phyloP scores from a whole-genome alignment of 495 filamentous ascomycete genomes.

The Podospora appendiculata region DNA sequence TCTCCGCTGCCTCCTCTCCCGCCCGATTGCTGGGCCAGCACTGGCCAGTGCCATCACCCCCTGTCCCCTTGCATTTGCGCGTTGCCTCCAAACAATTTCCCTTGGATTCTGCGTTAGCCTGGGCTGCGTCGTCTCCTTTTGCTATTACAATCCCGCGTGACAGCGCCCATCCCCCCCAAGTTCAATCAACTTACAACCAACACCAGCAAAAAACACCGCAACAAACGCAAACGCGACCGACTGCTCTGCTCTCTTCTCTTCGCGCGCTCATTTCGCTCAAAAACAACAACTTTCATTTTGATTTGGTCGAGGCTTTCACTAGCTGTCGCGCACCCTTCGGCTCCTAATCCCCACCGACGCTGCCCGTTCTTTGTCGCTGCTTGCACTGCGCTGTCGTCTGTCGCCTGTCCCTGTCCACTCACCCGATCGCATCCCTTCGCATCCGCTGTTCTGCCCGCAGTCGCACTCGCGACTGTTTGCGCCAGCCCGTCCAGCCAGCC shows the following conservation, averaged over 20 bases:
- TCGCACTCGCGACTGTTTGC: slow-evolving; percentile 7
- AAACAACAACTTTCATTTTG: slow-evolving; percentile 4
- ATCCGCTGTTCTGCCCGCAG: slow-evolving; percentile 2
- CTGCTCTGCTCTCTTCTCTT: slow-evolving; percentile 10
- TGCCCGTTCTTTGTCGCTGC: slow-evolving; percentile 1
- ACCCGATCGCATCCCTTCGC: slow-evolving; percentile 4
- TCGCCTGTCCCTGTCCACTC: neutral
- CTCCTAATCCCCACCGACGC: slow-evolving; percentile 2
- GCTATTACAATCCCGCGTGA: slow-evolving; percentile 28
- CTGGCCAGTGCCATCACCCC: slow-evolving; percentile 14
- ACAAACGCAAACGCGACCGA: slow-evolving; percentile 15
- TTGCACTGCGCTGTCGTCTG: too few relatives aligned
- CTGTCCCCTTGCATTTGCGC: slow-evolving; percentile 21
- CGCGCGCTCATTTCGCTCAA: slow-evolving; percentile 22
- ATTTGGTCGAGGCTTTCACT: slow-evolving; percentile 27
- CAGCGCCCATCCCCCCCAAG: slow-evolving; percentile 19
- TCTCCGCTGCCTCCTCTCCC: too few relatives aligned
- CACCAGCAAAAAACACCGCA: slow-evolving; percentile 14
- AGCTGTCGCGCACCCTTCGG: slow-evolving; percentile 26
- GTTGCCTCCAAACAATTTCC: slow-evolving; percentile 26
- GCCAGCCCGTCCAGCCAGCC: slow-evolving; percentile 2
- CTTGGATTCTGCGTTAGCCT: slow-evolving; percentile 1
- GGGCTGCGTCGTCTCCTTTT: slow-evolving; percentile 4
- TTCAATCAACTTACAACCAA: slow-evolving; percentile 20
- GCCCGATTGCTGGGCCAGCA: too few relatives aligned